Evolutionary conservation across 2,329 filamentous ascomycete species (phyloP).

Genomic region (Pseudocercospora pini-densiflorae): DNA sequence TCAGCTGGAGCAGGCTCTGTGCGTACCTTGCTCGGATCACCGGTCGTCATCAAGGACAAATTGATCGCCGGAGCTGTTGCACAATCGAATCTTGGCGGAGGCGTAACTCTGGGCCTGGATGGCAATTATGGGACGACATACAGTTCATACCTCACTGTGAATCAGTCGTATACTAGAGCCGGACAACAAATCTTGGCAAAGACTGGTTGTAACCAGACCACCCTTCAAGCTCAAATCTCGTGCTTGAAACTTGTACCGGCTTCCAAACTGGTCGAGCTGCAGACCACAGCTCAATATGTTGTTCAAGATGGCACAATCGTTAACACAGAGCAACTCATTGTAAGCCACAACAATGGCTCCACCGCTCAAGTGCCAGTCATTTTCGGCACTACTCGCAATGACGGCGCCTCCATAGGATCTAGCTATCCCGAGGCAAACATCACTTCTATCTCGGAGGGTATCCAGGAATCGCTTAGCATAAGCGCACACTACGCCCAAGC

Average conservation of each 20-base stretch:
- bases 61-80: slow-evolving; percentile 52
- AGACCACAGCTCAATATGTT: slow-evolving; percentile 55
- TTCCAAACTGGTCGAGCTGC: slow-evolving; percentile 45
- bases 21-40: slow-evolving; percentile 58
- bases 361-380: slow-evolving; percentile 59
- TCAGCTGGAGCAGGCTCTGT: slow-evolving; percentile 61
- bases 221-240: slow-evolving; percentile 53
- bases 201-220: slow-evolving; percentile 57
- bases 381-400: slow-evolving; percentile 60
- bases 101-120: slow-evolving; percentile 59
- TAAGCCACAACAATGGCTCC: slow-evolving; percentile 48
- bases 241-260: slow-evolving; percentile 58
- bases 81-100: slow-evolving; percentile 60
- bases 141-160: slow-evolving; percentile 62
- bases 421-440: slow-evolving; percentile 53
- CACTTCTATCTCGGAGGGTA: slow-evolving; percentile 47
- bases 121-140: slow-evolving; percentile 64
- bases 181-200: slow-evolving; percentile 58
- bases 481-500: slow-evolving; percentile 44
- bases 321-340: slow-evolving; percentile 54
- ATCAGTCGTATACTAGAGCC: slow-evolving; percentile 54
- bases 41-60: slow-evolving; percentile 50
- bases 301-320: slow-evolving; percentile 65
- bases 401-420: slow-evolving; percentile 59
- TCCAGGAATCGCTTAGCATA: slow-evolving; percentile 53